These are phyloP conservation scores for Penstemon eatonii DNA, from an alignment of 257 asterid genomes.

Conservation along the genomic window DNA sequence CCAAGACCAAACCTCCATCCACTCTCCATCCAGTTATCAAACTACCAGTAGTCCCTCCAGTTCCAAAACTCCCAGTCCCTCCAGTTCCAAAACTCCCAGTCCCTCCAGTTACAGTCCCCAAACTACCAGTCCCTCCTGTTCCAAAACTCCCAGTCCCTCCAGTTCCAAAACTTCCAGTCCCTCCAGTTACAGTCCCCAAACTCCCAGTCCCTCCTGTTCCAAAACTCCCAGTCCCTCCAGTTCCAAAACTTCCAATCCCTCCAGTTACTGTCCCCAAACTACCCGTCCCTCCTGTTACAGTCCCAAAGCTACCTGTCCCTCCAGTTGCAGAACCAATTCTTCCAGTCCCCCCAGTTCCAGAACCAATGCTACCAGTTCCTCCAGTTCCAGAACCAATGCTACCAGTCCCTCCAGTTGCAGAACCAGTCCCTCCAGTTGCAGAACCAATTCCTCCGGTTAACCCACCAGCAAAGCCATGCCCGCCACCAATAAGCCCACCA, in stretches of 20 bases:
- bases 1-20: slow-evolving; percentile 22
- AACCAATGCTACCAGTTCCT: not conserved
- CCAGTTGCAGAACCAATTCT: not conserved
- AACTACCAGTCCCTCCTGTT: not conserved
- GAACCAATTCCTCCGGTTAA: slow-evolving; percentile 27
- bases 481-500: too few species aligned
- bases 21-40: not conserved
- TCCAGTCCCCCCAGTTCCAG: not conserved
- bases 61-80: slow-evolving; percentile 34
- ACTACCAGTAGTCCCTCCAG: slow-evolving; percentile 28
- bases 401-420: slow-evolving; percentile 3
- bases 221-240: not conserved
- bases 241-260: not conserved
- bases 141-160: slow-evolving; percentile 11
- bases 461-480: slow-evolving; percentile 16
- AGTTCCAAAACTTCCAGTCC: slow-evolving; percentile 29
- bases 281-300: not conserved
- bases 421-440: not conserved
- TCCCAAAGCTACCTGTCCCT: slow-evolving; percentile 3
- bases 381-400: not conserved
- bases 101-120: not conserved
- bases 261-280: not conserved
- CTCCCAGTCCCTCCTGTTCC: not conserved
- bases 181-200: not conserved
- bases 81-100: slow-evolving; percentile 33